phyloP scores from a whole-genome alignment of 768 basidiomycete species.

The Clitopilus hobsonii region DNA sequence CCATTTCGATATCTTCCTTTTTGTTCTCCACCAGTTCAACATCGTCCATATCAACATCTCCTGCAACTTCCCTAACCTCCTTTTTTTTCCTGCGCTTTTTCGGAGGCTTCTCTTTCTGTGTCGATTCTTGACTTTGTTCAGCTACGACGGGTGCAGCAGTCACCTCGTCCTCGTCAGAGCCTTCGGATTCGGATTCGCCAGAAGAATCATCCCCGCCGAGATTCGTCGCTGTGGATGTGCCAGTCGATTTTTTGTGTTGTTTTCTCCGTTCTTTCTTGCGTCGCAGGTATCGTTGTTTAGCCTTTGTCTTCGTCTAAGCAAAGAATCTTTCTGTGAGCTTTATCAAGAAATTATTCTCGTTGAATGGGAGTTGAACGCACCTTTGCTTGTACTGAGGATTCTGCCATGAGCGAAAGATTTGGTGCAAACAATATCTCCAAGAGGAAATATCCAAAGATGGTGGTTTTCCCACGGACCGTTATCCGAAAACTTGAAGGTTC shows the following conservation, averaged over 20 bases:
- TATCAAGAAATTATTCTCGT: background rate
- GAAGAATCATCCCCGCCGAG: slow-evolving; percentile 13
- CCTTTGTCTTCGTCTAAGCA: slow-evolving; percentile 58
- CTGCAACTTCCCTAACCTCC: background rate
- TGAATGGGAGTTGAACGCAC: slow-evolving; percentile 1
- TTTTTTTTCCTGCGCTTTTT: slow-evolving; percentile 40
- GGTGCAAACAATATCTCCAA: slow-evolving; percentile 37
- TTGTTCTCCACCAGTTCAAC: slow-evolving; percentile 17
- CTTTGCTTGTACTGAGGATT: slow-evolving; percentile 7
- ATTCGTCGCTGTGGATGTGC: background rate
- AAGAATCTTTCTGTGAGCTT: background rate
- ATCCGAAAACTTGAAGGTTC: slow-evolving; percentile 11
- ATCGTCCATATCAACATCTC: slow-evolving; percentile 15
- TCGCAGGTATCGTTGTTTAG: slow-evolving; percentile 68
- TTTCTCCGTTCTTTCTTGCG: slow-evolving; percentile 69
- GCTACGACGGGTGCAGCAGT: slow-evolving; percentile 11
- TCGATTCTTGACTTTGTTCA: slow-evolving; percentile 13
- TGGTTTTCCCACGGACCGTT: slow-evolving; percentile 31
- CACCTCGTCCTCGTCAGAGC: slow-evolving; percentile 13
- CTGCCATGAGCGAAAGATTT: slow-evolving; percentile 8
- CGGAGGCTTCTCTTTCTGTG: slow-evolving; percentile 21
- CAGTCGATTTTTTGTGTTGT: slow-evolving; percentile 20
- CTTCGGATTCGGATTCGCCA: slow-evolving; percentile 12
- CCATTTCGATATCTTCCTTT: no score
- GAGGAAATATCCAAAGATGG: slow-evolving; percentile 42